Evolutionary conservation across 83 land plant genomes (phyloP), one percentile per base, ranked within the genome.

Genomic region (Diphasiastrum complanatum): DNA sequence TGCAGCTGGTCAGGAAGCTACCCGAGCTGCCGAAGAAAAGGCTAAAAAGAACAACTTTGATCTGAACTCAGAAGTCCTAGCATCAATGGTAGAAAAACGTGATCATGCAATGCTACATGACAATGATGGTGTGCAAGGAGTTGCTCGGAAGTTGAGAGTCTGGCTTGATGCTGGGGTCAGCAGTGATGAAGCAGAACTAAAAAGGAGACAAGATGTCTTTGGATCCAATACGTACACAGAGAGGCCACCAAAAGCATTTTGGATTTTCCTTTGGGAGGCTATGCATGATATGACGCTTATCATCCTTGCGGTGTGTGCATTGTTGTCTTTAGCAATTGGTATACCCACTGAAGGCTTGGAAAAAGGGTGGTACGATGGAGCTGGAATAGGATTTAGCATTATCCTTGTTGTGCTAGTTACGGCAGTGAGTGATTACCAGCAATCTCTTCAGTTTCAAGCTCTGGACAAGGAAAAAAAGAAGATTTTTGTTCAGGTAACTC

Each of bases 291-390:
- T 50, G 22, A 50, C 23, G 24, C 53, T 50, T 24, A 24, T 18
- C 16, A 1, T 50, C 11, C 53, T 50, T 11, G 19, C 53, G 23
- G 53, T 50, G 22, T 50, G 53, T 50, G 53, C 53, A 50, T 24
- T 50, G 12, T 16, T 50, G 14, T 50, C 53, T 18, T 16, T 50
- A 10, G 25, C 23, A 1, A 23, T 50, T 18, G 53, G 53, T 10
- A 24, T 23, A 12, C 12, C 23, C 11, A 50, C 53, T 16, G 25
- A 50, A 0, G 53, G 53, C 25, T 18, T n/a, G 25, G 22, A 50
- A 23, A 24, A n/a, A n/a, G 53, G 53, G 23, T 50, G 53, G 53
- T 50, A 23, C 1, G 53, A 50, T 24, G 53, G 53, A 50, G 25
- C 22, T n/a, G 53, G 24, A 10, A 50, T 50, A 16, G 19, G 16